Base-by-base conservation (phyloP, 2,329 filamentous ascomycete species). In the Xylaria sp. region DNA sequence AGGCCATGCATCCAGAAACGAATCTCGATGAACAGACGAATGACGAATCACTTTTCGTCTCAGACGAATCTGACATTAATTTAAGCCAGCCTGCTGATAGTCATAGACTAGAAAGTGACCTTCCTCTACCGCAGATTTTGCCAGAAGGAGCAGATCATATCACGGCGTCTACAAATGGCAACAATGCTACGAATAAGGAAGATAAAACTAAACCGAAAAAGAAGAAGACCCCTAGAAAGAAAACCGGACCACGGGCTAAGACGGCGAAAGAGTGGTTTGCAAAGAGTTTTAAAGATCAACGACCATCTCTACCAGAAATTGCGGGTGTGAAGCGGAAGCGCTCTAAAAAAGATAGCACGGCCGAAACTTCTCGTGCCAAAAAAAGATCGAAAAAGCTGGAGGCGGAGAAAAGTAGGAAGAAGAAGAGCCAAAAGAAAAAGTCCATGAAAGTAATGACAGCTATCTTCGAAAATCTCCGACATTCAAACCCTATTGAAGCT, bases 241-340 rank as follows among this genome's bases (percentile, higher is more conserved):
- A 60, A 29, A 38, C 51, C 5, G 58, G 58, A 3, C 51, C 51
- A 44, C 35, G 43, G 8, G 9, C 60, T 5, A 59, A 51, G 13
- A 44, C 55, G 4, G 19, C 60, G 11, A 63, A 33, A 17, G 56
- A 60, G 53, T 60, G 56, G 60, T 63, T 52, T 23, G 47, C 51
- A 13, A 59, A 56, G 17, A 15, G 33, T 19, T 1, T 1, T 11
- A 43, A 60, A 40, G 19, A 47, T 23, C 3, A 13, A 7, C 33
- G 23, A 17, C 10, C 21, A 3, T 13, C 19, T 19, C 5, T 49
- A 8, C 38, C 56, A 6, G 5, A 37, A 10, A 1, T n/a, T 31
- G 11, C 21, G 1, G 47, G 35, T 2, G 3, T 48, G 25, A 63
- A 63, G 40, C 41, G 60, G 8, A 63, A 60, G 19, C 51, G 60